Percentiles rank a stretch among this genome's conserved stretches.
These are phyloP conservation scores for Hymenoscyphus scutula DNA, from an alignment of 2,329 filamentous ascomycete genomes.

Conservation along the genomic window DNA sequence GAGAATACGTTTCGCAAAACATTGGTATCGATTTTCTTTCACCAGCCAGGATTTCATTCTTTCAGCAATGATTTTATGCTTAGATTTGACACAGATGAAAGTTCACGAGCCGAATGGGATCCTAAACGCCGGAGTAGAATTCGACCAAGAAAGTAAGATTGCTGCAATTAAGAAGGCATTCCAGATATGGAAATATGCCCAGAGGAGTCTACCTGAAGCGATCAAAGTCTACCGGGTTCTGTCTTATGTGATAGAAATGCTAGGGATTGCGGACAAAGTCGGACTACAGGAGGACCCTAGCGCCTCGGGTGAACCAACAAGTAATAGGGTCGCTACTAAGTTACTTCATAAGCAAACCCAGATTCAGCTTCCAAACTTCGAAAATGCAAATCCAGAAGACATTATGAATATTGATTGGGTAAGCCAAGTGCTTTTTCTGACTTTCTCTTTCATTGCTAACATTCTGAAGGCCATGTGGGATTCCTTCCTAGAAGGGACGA, in stretches of 20 bases:
- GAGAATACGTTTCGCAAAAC: slow-evolving; percentile 1
- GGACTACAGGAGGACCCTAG: neutral
- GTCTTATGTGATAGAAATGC: slow-evolving; percentile 19
- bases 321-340: neutral
- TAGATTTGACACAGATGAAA: slow-evolving; percentile 20
- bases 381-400: slow-evolving; percentile 7
- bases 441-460: slow-evolving; percentile 14
- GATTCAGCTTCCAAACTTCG: neutral
- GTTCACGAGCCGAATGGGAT: slow-evolving; percentile 2
- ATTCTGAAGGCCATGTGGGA: slow-evolving; percentile 30
- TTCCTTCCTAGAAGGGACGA: slow-evolving; percentile 31
- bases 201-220: slow-evolving; percentile 17
- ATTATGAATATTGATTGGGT: slow-evolving; percentile 36
- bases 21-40: slow-evolving; percentile 15
- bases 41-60: slow-evolving; percentile 17
- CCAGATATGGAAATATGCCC: slow-evolving; percentile 19
- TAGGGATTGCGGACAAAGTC: slow-evolving; percentile 15
- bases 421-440: neutral
- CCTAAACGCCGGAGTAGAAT: neutral
- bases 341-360: neutral
- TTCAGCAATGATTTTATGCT: slow-evolving; percentile 20
- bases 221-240: slow-evolving; percentile 22
- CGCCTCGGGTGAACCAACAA: neutral
- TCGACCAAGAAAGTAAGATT: slow-evolving; percentile 2
- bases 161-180: slow-evolving; percentile 17